These are phyloP conservation scores for Saururus chinensis DNA, from an alignment of 164 flowering plant species.

Conservation along the genomic window DNA sequence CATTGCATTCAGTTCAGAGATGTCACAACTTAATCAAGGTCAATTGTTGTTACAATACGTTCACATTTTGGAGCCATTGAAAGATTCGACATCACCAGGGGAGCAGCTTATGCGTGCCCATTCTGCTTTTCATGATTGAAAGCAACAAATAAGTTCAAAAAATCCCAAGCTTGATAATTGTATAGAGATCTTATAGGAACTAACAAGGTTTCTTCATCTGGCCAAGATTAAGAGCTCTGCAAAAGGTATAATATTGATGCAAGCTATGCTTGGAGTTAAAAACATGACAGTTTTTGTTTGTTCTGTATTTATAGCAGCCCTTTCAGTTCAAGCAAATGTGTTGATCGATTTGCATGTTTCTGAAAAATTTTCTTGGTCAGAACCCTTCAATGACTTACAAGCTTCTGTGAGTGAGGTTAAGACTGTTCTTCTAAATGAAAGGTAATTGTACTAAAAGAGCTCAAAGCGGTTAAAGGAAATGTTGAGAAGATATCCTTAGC, in stretches of 20 bases:
- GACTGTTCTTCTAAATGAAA: slow-evolving; percentile 17
- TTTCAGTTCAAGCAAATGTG: slow-evolving; percentile 47
- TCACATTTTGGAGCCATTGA: slow-evolving; percentile 33
- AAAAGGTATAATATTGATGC: slow-evolving; percentile 80
- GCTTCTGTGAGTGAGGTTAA: slow-evolving; percentile 46
- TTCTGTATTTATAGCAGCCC: slow-evolving; percentile 48
- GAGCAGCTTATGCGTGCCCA: slow-evolving; percentile 30
- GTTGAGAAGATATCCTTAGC: slow-evolving; percentile 36
- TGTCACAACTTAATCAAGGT: slow-evolving; percentile 66
- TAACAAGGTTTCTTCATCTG: slow-evolving; percentile 34
- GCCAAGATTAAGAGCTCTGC: slow-evolving; percentile 70
- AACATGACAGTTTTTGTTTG: slow-evolving; percentile 56
- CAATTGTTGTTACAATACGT: slow-evolving; percentile 54
- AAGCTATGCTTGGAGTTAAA: slow-evolving; percentile 81
- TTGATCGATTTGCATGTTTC: slow-evolving; percentile 40
- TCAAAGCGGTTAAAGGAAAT: slow-evolving; percentile 40
- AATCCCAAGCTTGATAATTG: slow-evolving; percentile 50
- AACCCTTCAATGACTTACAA: slow-evolving; percentile 44
- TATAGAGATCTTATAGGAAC: slow-evolving; percentile 26
- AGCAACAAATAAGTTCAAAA: slow-evolving; percentile 37
- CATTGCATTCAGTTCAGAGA: slow-evolving; percentile 67
- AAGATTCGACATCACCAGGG: slow-evolving; percentile 15
- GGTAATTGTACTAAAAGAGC: slow-evolving; percentile 40
- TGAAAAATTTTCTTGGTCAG: slow-evolving; percentile 50
- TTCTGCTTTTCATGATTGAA: slow-evolving; percentile 62